phyloP scores from a whole-genome alignment of 2,329 filamentous ascomycete species.

The Anisogramma anomala region DNA sequence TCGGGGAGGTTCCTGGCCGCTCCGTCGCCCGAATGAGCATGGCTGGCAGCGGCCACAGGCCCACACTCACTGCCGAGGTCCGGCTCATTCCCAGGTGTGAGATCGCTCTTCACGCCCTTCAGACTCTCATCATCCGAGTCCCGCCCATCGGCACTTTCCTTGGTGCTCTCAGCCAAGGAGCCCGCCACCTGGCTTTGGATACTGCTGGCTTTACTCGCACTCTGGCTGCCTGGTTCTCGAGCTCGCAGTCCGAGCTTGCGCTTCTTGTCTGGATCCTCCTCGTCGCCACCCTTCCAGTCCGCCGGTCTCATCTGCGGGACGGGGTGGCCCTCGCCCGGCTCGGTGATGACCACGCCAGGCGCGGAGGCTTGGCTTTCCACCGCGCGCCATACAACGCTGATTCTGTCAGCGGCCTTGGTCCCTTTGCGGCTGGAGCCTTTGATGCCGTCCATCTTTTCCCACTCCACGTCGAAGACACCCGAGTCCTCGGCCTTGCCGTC shows the following conservation, averaged over 20 bases:
- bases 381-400: conserved; percentile 74
- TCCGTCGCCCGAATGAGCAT: background rate
- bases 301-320: conserved; percentile 59
- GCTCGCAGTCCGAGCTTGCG: conserved; percentile 59
- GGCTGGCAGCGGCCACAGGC: background rate
- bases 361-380: conserved; percentile 22
- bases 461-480: conserved; percentile 49
- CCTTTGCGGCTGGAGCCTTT: conserved; percentile 82
- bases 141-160: conserved; percentile 13
- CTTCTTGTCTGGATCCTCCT: conserved; percentile 35
- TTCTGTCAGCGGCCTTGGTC: conserved; percentile 64
- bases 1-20: conserved; percentile 1
- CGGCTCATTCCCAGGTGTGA: background rate
- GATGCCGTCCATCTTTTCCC: conserved; percentile 77
- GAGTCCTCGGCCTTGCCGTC: conserved; percentile 53
- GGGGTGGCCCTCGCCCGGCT: conserved; percentile 55
- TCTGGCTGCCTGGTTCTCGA: conserved; percentile 51
- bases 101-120: conserved; percentile 15
- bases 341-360: conserved; percentile 39
- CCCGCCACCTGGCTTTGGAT: conserved; percentile 31
- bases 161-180: background rate
- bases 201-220: conserved; percentile 64
- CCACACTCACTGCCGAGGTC: background rate
- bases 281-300: conserved; percentile 58
- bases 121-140: conserved; percentile 19